Percentiles rank a stretch among this genome's conserved stretches.
Evolutionary conservation across 345 rosid genomes (phyloP).

Genomic region (Citrus medica): DNA sequence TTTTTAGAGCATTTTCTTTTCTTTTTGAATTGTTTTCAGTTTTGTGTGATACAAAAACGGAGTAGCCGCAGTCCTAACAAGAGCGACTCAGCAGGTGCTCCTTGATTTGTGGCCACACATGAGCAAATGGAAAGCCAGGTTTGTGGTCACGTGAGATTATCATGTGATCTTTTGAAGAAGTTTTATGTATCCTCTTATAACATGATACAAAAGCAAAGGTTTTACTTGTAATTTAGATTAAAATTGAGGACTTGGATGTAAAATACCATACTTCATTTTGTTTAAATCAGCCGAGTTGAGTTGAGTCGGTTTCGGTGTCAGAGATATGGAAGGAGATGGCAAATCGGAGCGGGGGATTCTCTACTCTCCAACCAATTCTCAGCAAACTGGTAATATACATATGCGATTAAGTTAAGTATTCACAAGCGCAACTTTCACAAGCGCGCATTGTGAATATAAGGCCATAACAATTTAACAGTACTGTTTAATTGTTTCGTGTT

Average conservation of each 20-base stretch:
- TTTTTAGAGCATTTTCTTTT: background rate
- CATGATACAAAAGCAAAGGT: no score
- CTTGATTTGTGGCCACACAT: constrained; percentile 2
- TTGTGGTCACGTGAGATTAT: background rate
- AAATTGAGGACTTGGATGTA: background rate
- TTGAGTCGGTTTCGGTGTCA: background rate
- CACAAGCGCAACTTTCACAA: background rate
- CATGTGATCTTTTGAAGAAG: background rate
- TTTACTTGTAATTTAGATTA: no score
- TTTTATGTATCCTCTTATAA: background rate
- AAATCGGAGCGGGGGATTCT: background rate
- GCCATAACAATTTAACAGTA: background rate
- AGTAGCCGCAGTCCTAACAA: no score
- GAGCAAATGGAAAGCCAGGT: background rate
- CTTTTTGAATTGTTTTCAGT: background rate
- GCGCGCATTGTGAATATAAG: background rate
- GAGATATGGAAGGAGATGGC: constrained; percentile 18
- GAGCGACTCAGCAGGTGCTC: background rate
- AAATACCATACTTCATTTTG: background rate
- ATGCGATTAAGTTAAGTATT: background rate
- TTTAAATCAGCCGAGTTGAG: background rate
- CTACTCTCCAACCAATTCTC: constrained; percentile 38
- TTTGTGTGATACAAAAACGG: background rate
- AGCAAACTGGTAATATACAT: constrained; percentile 33
- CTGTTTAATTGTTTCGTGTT: background rate